Base-by-base conservation (phyloP, 495 filamentous ascomycete genomes). In the Neurospora terricola region DNA sequence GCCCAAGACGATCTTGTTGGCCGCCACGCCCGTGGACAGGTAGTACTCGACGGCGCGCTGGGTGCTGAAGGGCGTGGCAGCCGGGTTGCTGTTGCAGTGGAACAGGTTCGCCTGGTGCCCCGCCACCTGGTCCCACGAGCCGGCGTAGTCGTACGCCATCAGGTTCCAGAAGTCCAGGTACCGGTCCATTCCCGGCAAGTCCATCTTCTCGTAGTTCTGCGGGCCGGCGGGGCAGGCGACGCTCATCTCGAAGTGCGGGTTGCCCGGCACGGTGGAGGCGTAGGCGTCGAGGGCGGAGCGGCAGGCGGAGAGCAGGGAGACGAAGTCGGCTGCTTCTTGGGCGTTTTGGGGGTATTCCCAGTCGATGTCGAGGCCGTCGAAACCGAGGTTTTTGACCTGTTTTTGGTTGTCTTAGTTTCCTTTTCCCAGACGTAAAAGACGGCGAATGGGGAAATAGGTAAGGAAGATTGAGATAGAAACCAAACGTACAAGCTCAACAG, bases 161-260 rank as follows among this genome's bases (percentile, higher is more conserved):
- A 97, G 83, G 82, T 97, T 97, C 89, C 94, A 97, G 82, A 98
- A 97, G 83, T 98, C 95, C 11, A 98, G 88, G 73, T 90, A 88
- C 18, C 81, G 83, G 74, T 93, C 93, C 93, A 98, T 97, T 62
- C 85, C 86, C 1, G 80, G 76, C 1, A 98, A 82, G 72, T 90
- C 87, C 71, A 97, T 84, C 75, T 92, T 94, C 34, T 85, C 81
- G 83, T 92, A 96, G 82, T 98, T 93, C 70, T 88, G 83, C 14
- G 91, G 77, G 34, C 92, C 93, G 73, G 83, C 83, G 0, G 84
- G 84, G 59, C 86, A 89, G 48, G 96, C 96, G 69, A 98, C 90
- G 0, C 92, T 97, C 71, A 99, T 87, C 59, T 92, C 88, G 79
- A 97, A 93, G 77, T 91, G 92, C 0, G 88, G 82, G 0, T 83